Conservation (phyloP, 2,329 filamentous ascomycete species). For the Pseudogymnoascus sp. region DNA sequence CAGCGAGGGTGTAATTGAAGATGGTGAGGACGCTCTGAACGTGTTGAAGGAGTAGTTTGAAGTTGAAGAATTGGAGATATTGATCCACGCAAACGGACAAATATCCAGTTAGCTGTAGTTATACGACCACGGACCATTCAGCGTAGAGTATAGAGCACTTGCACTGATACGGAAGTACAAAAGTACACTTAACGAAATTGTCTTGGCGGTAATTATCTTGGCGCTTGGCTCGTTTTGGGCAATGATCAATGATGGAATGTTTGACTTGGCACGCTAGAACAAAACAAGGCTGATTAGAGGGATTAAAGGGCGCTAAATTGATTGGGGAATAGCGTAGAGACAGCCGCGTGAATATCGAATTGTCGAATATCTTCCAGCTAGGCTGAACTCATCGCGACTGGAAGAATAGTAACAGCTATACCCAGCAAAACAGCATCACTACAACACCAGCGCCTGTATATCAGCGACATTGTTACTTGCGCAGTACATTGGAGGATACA, state of each 20-base stretch:
- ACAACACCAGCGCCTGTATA: not conserved
- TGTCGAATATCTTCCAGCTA: not conserved
- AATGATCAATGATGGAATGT: conserved; percentile 5
- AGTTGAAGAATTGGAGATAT: not conserved
- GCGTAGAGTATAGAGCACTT: not conserved
- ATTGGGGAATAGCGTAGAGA: not conserved
- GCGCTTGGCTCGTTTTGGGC: not conserved
- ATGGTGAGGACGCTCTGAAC: not conserved
- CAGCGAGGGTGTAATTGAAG: not conserved
- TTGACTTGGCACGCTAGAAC: conserved; percentile 8
- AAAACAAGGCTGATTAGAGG: not conserved
- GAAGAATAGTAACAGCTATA: not conserved
- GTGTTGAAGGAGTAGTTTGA: not conserved
- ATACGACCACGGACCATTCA: conserved; percentile 3
- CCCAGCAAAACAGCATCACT: not conserved
- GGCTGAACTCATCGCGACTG: not conserved
- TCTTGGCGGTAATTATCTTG: not conserved
- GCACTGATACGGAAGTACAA: not conserved
- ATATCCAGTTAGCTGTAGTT: conserved; percentile 5
- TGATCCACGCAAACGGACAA: conserved; percentile 5
- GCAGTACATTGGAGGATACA: not conserved
- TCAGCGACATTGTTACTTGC: not conserved
- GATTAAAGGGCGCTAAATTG: not conserved
- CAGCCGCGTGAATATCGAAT: conserved; percentile 9
- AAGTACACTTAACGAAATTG: not conserved